Conservation (phyloP, 805 yeast genomes). For the Starmera caribaea region DNA sequence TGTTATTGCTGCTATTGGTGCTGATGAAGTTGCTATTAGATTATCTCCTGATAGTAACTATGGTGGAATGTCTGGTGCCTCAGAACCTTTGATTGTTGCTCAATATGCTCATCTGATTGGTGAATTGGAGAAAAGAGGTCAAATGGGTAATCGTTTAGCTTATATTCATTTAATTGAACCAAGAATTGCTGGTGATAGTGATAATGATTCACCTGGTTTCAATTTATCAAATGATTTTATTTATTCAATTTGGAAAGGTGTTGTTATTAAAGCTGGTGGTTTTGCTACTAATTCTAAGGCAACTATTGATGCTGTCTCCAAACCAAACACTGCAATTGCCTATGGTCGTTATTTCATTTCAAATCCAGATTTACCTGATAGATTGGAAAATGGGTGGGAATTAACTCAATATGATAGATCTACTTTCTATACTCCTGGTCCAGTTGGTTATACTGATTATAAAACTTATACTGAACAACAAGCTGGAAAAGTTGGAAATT, state of each 20-base stretch:
- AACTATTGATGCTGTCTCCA: background rate
- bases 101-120: conserved; percentile 29
- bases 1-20: conserved; percentile 43
- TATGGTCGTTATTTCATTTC: conserved; percentile 29
- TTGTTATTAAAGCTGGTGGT: conserved; percentile 26
- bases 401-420: conserved; percentile 24
- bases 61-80: conserved; percentile 17
- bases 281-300: conserved; percentile 9
- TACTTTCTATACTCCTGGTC: conserved; percentile 20
- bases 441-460: background rate
- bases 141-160: conserved; percentile 26
- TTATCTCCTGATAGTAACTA: conserved; percentile 26
- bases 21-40: conserved; percentile 35
- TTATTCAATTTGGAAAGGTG: conserved; percentile 11
- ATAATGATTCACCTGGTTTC: background rate
- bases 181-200: conserved; percentile 19
- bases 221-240: conserved; percentile 6
- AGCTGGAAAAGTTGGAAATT: too few relatives aligned
- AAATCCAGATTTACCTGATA: conserved; percentile 33
- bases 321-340: conserved; percentile 23
- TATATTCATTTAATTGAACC: conserved; percentile 36
- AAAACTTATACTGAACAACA: background rate
- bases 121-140: conserved; percentile 29
- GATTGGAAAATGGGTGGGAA: conserved; percentile 26
- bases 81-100: conserved; percentile 22